phyloP scores from a whole-genome alignment of 1,139 yeast genomes.

The Blastobotrys apis region DNA sequence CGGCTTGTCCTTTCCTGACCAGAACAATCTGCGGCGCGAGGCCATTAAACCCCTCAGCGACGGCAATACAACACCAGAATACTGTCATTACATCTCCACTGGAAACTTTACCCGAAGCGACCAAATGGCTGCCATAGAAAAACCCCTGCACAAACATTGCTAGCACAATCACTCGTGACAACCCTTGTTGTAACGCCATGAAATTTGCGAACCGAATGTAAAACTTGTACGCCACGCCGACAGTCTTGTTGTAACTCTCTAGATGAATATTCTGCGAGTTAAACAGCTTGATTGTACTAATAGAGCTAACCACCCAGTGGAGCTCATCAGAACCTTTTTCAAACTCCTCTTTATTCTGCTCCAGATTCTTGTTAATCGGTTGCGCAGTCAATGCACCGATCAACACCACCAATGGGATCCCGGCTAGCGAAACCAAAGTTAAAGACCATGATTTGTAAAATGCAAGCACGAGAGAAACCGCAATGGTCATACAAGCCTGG shows the following conservation, averaged over 20 bases:
- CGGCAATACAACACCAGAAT: slow-evolving; percentile 70
- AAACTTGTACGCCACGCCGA: slow-evolving; percentile 45
- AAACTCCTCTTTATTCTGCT: slow-evolving; percentile 53
- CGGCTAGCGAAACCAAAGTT: slow-evolving; percentile 67
- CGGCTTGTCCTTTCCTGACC: slow-evolving; percentile 28
- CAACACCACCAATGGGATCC: slow-evolving; percentile 61
- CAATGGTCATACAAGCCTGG: slow-evolving; percentile 49
- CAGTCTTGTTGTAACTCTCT: slow-evolving; percentile 40
- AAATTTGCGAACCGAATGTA: slow-evolving; percentile 48
- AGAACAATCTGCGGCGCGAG: slow-evolving; percentile 25
- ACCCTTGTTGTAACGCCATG: slow-evolving; percentile 54
- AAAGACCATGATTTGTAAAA: slow-evolving; percentile 79
- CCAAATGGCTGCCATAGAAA: slow-evolving; percentile 78
- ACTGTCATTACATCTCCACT: slow-evolving; percentile 73
- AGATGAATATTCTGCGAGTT: slow-evolving; percentile 55
- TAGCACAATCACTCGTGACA: slow-evolving; percentile 54
- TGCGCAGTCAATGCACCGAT: slow-evolving; percentile 51
- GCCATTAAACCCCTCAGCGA: slow-evolving; percentile 51
- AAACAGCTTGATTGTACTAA: slow-evolving; percentile 57
- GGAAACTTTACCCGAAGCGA: slow-evolving; percentile 45
- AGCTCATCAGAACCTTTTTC: slow-evolving; percentile 56
- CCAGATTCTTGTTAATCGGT: slow-evolving; percentile 47
- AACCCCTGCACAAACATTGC: slow-evolving; percentile 86
- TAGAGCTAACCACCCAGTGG: slow-evolving; percentile 65
- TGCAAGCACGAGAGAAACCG: slow-evolving; percentile 61